Evolutionary conservation across 768 basidiomycete species (phyloP), one percentile per base, ranked within the genome.

Genomic region (Leccinellum luteum): DNA sequence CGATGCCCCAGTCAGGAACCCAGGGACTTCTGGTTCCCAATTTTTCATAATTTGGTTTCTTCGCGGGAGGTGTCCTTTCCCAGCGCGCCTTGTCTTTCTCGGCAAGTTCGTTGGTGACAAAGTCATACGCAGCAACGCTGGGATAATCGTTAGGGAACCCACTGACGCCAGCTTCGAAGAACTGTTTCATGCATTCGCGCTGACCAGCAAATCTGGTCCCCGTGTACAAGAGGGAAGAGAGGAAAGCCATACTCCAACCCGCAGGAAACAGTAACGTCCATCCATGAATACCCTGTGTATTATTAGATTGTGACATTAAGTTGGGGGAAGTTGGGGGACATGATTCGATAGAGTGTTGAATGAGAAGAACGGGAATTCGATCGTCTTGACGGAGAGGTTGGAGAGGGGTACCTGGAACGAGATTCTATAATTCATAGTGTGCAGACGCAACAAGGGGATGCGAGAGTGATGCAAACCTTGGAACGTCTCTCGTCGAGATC

Each of bases 191-290:
- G 32, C 88, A 83, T 67, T 98, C 93, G 28, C 87, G 84, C 65
- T 94, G 88, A 2, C 95, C 96, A 6, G 82, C 90, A 17, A 96
- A 80, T 7, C 93, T 87, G 2, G 90, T 91, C 21, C 90, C 89
- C 0, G 94, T 94, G 70, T 85, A 86, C 3, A 81, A 79, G 51
- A 99, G 81, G 3, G 94, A 95, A 41, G 79, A 80, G 60, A 91
- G 85, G 74, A 98, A 93, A 1, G 94, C 80, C 87, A 94, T 96
- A 0, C 83, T 81, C 94, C 94, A 98, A 13, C 92, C 94, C 1
- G 84, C 78, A 3, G 96, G 96, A 31, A 96, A 70, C 48, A 97
- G 77, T 9, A 99, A 75, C 8, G 87, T 93, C 89, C 92, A 97
- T 38, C 95, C 94, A 64, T 94, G 86, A 30, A 93, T 75, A 1